These are phyloP conservation scores for Colletotrichum chlorophyti DNA, from an alignment of 2,329 filamentous ascomycete species.

Conservation along the genomic window DNA sequence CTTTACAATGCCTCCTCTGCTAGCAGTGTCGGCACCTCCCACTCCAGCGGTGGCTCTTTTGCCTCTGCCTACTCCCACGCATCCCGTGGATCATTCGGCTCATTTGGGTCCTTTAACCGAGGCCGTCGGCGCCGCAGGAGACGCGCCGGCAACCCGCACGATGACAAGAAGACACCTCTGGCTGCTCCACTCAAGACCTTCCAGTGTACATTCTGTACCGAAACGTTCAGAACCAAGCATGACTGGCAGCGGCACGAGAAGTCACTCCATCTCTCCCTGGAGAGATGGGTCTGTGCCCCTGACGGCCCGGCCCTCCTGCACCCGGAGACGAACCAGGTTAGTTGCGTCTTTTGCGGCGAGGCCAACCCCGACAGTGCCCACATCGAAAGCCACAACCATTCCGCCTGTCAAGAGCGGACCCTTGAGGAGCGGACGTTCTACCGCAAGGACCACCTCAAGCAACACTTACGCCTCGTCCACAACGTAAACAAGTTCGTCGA, in stretches of 20 bases:
- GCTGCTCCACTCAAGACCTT: slow-evolving; percentile 60
- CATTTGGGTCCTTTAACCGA: slow-evolving; percentile 53
- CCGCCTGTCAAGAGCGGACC: slow-evolving; percentile 70
- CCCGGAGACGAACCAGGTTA: slow-evolving; percentile 62
- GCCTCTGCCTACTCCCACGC: slow-evolving; percentile 65
- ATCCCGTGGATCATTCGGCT: slow-evolving; percentile 63
- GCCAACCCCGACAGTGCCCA: slow-evolving; percentile 62
- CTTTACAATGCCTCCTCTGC: slow-evolving; percentile 65
- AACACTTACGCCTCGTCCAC: slow-evolving; percentile 69
- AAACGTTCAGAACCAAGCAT: slow-evolving; percentile 72
- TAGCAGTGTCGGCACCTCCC: slow-evolving; percentile 67
- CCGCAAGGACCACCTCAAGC: slow-evolving; percentile 71
- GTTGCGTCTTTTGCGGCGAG: slow-evolving; percentile 67
- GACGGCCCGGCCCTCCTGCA: slow-evolving; percentile 63
- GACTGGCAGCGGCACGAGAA: slow-evolving; percentile 77
- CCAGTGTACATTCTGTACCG: slow-evolving; percentile 74
- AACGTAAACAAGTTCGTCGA: slow-evolving; percentile 64
- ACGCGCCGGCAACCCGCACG: slow-evolving; percentile 46
- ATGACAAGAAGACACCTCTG: slow-evolving; percentile 44
- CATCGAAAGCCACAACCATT: slow-evolving; percentile 65
- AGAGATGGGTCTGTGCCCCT: slow-evolving; percentile 70
- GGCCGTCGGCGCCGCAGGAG: slow-evolving; percentile 58
- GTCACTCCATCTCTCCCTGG: slow-evolving; percentile 68
- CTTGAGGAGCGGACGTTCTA: slow-evolving; percentile 70
- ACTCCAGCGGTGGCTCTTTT: slow-evolving; percentile 64